Evolutionary conservation across 495 filamentous ascomycete species (phyloP).

Genomic region (Mytilinidion resinicola): DNA sequence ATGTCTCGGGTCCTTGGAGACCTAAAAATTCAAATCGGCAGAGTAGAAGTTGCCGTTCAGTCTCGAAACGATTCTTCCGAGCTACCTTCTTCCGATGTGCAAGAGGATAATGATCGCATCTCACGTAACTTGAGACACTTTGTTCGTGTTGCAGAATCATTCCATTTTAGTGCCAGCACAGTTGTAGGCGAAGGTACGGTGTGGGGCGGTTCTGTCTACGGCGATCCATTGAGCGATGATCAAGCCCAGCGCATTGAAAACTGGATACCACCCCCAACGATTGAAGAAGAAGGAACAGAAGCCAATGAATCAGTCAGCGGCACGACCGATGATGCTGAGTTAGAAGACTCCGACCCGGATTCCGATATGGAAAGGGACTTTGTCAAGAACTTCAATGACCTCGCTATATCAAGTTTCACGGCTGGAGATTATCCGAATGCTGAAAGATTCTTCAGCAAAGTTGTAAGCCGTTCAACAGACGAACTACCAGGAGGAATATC

Average conservation of each 20-base stretch:
- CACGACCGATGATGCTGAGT: background rate
- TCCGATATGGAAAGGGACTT: slow-evolving; percentile 1
- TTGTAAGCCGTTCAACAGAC: background rate
- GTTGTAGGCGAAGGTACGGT: background rate
- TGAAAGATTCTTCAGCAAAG: background rate
- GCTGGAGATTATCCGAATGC: background rate
- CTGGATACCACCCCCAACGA: background rate
- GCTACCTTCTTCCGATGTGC: background rate
- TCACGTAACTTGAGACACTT: background rate
- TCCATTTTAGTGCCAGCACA: background rate
- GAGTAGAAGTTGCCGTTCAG: background rate
- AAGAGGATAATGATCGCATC: background rate
- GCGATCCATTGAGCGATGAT: background rate
- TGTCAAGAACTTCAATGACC: background rate
- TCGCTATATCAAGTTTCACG: background rate
- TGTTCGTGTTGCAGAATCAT: background rate
- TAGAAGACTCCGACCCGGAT: background rate
- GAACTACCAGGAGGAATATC: background rate
- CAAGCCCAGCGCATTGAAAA: background rate
- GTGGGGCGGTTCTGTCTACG: background rate
- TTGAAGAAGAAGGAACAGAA: background rate
- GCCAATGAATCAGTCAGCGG: background rate
- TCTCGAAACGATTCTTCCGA: background rate
- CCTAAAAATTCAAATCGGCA: background rate
- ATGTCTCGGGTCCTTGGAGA: background rate